Conservation (phyloP, 2,329 filamentous ascomycete genomes). For the Thielaviopsis ethacetica region DNA sequence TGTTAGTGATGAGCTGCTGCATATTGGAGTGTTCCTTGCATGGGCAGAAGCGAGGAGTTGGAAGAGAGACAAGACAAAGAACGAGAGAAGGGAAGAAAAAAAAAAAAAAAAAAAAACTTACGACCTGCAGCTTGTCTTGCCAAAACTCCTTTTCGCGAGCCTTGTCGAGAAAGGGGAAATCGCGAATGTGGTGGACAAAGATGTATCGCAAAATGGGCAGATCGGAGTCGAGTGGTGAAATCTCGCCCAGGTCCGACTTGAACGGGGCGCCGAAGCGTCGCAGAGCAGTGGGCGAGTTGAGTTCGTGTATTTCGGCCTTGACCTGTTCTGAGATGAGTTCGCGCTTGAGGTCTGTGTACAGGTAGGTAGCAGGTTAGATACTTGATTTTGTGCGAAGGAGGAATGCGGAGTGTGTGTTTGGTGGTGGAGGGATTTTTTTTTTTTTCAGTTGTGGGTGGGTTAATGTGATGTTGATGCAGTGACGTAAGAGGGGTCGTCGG, state of each 20-base stretch:
- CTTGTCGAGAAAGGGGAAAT: slow-evolving; percentile 94
- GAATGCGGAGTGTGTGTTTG: background rate
- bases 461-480: background rate
- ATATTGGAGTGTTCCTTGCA: background rate
- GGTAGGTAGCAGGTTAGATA: slow-evolving; percentile 1
- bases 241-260: slow-evolving; percentile 78
- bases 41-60: background rate
- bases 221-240: slow-evolving; percentile 84
- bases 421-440: no score
- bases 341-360: slow-evolving; percentile 90
- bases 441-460: background rate
- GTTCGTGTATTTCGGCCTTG: slow-evolving; percentile 74
- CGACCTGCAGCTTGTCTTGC: slow-evolving; percentile 93
- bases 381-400: background rate
- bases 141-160: slow-evolving; percentile 98
- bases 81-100: background rate
- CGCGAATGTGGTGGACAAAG: slow-evolving; percentile 93
- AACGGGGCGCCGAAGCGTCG: slow-evolving; percentile 94
- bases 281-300: slow-evolving; percentile 87
- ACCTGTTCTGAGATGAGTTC: slow-evolving; percentile 87
- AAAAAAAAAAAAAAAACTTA: slow-evolving; percentile 29
- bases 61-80: background rate
- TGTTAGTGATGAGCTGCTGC: background rate
- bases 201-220: slow-evolving; percentile 89
- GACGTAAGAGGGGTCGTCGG: background rate